Conservation (phyloP, 2,329 filamentous ascomycete species). For the Teratosphaeria epicoccoides region DNA sequence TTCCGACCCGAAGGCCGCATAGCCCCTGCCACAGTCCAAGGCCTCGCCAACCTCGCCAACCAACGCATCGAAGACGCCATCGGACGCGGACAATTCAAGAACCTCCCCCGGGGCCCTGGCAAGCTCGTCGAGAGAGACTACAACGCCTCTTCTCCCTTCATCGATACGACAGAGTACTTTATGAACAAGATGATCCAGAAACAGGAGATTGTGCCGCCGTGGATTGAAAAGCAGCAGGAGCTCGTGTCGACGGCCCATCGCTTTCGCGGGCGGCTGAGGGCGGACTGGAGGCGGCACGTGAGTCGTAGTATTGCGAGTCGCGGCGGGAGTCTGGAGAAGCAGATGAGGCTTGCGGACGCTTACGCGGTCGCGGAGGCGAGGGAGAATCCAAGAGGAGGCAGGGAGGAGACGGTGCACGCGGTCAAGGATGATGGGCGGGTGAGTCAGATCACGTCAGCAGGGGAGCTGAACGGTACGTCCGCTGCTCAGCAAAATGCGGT, state of each 20-base stretch:
- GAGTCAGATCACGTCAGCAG: constrained; percentile 37
- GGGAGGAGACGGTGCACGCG: constrained; percentile 34
- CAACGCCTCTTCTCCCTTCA: constrained; percentile 73
- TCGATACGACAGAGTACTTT: constrained; percentile 94
- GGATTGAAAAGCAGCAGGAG: constrained; percentile 98
- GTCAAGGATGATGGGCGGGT: constrained; percentile 39
- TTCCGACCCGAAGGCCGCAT: constrained; percentile 63
- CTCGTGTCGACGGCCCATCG: constrained; percentile 55
- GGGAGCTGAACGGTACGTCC: constrained; percentile 28
- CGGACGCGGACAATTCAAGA: constrained; percentile 75
- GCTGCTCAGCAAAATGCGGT: background rate
- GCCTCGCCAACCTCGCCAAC: constrained; percentile 74
- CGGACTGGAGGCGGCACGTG: constrained; percentile 77
- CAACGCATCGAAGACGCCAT: constrained; percentile 91
- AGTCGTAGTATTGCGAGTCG: constrained; percentile 65
- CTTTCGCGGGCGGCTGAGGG: constrained; percentile 65
- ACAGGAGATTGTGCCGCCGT: constrained; percentile 89
- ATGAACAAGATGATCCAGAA: constrained; percentile 98
- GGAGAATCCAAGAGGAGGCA: constrained; percentile 46
- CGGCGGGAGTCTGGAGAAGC: constrained; percentile 63
- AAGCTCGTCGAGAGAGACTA: constrained; percentile 71
- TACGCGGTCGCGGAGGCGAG: constrained; percentile 66
- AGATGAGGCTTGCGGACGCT: constrained; percentile 59
- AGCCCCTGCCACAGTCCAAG: constrained; percentile 66
- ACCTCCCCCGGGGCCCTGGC: constrained; percentile 58